phyloP scores from a whole-genome alignment of 306 rosid genomes.

The Quercus parvula region DNA sequence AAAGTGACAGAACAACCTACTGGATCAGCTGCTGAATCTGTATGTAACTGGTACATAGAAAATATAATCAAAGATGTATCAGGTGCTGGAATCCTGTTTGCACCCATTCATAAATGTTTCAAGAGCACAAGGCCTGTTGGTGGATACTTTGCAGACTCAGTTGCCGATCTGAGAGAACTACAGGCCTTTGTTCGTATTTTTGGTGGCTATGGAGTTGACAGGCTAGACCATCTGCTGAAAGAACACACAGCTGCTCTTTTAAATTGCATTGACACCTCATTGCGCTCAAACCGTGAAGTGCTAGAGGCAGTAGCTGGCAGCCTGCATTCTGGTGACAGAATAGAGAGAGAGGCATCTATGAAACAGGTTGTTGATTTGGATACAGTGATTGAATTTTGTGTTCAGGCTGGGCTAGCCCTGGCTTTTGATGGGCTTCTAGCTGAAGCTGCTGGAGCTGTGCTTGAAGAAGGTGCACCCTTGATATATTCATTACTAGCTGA shows the following conservation, averaged over 20 bases:
- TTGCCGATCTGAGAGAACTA: constrained; percentile 79
- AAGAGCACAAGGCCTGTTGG: constrained; percentile 98
- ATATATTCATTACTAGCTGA: constrained; percentile 74
- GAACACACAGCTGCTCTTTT: constrained; percentile 98
- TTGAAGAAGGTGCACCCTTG: constrained; percentile 84
- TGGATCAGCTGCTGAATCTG: constrained; percentile 87
- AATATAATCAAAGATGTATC: constrained; percentile 88
- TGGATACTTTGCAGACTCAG: constrained; percentile 97
- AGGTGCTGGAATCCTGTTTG: constrained; percentile 91
- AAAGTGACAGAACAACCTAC: constrained; percentile 82
- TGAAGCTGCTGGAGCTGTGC: constrained; percentile 90
- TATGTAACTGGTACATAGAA: constrained; percentile 95
- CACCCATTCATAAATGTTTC: constrained; percentile 87
- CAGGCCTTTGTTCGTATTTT: constrained; percentile 85
- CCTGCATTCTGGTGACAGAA: constrained; percentile 85
- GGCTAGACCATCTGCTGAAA: constrained; percentile 87
- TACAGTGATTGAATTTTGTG: constrained; percentile 82
- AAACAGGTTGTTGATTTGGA: constrained; percentile 89
- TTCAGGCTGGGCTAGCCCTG: constrained; percentile 87
- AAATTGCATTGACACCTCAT: constrained; percentile 91
- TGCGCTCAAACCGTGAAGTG: constrained; percentile 84
- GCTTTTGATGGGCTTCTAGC: constrained; percentile 79
- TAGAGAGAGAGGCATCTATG: constrained; percentile 79
- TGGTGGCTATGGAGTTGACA: constrained; percentile 98
- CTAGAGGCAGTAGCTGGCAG: constrained; percentile 82